Percentiles rank a stretch among this genome's conserved stretches.
Conservation (phyloP, 805 yeast species). For the Lachancea kluyveri region DNA sequence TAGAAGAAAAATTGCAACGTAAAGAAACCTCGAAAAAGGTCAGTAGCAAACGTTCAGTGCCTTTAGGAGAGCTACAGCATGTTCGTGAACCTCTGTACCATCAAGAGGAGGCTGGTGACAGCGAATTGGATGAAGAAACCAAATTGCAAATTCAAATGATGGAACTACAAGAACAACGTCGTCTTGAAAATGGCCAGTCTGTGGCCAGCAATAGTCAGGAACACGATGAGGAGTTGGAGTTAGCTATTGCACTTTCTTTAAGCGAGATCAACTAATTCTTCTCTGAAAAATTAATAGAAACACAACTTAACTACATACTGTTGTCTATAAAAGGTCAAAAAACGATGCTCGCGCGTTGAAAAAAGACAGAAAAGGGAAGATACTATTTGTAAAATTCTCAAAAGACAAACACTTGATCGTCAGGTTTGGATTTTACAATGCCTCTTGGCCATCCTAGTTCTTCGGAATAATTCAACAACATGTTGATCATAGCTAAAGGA, state of each 20-base stretch:
- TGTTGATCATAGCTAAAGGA: conserved; percentile 60
- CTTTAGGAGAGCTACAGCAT: conserved; percentile 5
- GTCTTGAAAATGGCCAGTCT: too few species aligned
- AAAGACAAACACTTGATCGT: conserved; percentile 54
- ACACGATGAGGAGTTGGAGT: conserved; percentile 26
- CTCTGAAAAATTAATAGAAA: too few species aligned
- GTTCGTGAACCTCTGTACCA: neutral
- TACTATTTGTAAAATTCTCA: conserved; percentile 14
- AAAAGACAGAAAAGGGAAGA: too few species aligned
- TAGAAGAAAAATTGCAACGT: conserved; percentile 7
- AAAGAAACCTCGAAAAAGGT: neutral
- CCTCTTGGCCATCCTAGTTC: conserved; percentile 55
- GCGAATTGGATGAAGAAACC: conserved; percentile 6
- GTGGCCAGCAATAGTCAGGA: conserved; percentile 3
- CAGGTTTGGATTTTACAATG: conserved; percentile 39
- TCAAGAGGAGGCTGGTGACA: conserved; percentile 1
- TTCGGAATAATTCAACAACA: conserved; percentile 42
- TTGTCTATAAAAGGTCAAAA: too few species aligned
- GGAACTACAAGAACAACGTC: too few species aligned
- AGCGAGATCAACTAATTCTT: conserved; percentile 20
- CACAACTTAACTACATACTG: too few species aligned
- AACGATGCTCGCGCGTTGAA: too few species aligned
- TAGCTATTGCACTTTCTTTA: conserved; percentile 30
- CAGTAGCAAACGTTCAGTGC: conserved; percentile 3
- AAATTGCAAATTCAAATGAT: conserved; percentile 1